Evolutionary conservation across 2,329 filamentous ascomycete species (phyloP), one percentile per base, ranked within the genome.

Genomic region (Aspergillus candidus): DNA sequence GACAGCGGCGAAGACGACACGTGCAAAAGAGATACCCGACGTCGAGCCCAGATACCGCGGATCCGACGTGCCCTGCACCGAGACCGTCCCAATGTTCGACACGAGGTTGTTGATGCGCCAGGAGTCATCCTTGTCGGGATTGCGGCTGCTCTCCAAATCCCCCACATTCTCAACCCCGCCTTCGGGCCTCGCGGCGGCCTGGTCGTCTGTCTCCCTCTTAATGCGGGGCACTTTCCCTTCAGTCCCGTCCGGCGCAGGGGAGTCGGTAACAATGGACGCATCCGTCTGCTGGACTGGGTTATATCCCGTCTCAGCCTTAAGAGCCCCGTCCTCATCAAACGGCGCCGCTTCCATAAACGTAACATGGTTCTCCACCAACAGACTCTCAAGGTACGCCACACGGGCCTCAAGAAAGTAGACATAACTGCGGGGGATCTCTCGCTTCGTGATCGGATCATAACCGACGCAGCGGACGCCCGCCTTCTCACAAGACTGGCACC

Each of bases 371-470:
- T 80, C 74, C 35, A 74, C 72, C 39, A 97, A 77, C 32, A 93
- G 70, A 30, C 77, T 76, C 66, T 97, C 91, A 27, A 97, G 80
- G 67, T 93, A 87, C 49, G 83, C 78, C 43, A 96, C 80, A 47
- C 91, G 78, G 22, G 85, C 87, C 67, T 97, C 91, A 47, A 97
- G 82, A 63, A 95, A 97, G 69, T 86, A 95, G 38, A 97, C 88
- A 72, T 97, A 97, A 66, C 79, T 83, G 68, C 90, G 80, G 39
- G 91, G 91, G 46, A 97, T 95, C 69, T 96, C 89, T 61, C 87
- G 83, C 75, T 96, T 96, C 17, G 88, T 94, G 60, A 96, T 95
- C 30, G 91, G 90, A 63, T 97, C 91, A 67, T 95, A 96, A 50
- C 91, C 91, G 40, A 96, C 88, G 65, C 93, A 97, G 54, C 86